Percentiles rank a stretch among this genome's conserved stretches.
phyloP scores from a whole-genome alignment of 495 filamentous ascomycete species.

The Viridothelium virens region DNA sequence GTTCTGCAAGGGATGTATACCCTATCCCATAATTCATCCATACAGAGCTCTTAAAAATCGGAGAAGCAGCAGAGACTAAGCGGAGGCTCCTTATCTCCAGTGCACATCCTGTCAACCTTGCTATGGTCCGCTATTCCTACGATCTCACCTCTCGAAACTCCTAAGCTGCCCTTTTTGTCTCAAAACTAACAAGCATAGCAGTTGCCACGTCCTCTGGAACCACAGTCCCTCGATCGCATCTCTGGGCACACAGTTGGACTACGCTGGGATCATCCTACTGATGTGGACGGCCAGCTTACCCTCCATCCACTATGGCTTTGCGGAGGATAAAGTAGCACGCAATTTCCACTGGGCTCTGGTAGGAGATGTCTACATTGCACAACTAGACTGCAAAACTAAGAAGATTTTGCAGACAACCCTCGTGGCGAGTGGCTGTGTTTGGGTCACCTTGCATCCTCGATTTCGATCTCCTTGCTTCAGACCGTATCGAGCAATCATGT shows the following conservation, averaged over 20 bases:
- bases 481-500: constrained; percentile 35
- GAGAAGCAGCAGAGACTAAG: background rate
- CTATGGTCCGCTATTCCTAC: background rate
- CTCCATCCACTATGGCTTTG: constrained; percentile 46
- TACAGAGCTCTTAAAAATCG: constrained; percentile 4
- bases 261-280: constrained; percentile 46
- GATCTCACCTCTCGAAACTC: background rate
- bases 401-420: constrained; percentile 19
- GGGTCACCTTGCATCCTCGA: constrained; percentile 34
- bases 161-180: background rate
- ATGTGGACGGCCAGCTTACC: constrained; percentile 49
- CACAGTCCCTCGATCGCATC: constrained; percentile 38
- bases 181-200: constrained; percentile 20
- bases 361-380: background rate
- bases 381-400: background rate
- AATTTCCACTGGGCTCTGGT: constrained; percentile 37
- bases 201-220: constrained; percentile 45
- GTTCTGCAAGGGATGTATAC: constrained; percentile 39
- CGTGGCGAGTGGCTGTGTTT: constrained; percentile 32
- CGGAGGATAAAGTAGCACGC: constrained; percentile 34
- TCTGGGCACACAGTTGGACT: constrained; percentile 43
- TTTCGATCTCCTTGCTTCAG: constrained; percentile 37
- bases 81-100: background rate
- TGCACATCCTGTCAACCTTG: background rate
- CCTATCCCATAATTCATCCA: background rate